Evolutionary conservation across 495 filamentous ascomycete genomes (phyloP), one percentile per base, ranked within the genome.

Genomic region (Pseudotulostoma volvatum): DNA sequence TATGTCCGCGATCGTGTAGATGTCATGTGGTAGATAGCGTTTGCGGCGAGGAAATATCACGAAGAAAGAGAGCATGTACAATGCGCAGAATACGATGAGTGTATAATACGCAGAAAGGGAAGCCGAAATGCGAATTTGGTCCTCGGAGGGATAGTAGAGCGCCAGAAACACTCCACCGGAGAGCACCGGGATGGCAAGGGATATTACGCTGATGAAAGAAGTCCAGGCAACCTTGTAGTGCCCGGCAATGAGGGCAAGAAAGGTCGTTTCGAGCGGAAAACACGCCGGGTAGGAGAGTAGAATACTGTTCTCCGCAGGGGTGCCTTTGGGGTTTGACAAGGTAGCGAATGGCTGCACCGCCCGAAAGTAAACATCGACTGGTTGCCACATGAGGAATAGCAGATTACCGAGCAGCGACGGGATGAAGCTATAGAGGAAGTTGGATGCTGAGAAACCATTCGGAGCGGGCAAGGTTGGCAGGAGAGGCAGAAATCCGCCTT

Each of bases 381-480:
- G 65, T 43, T 87, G 81, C 63, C 81, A 82, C 39, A 70, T 60
- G 33, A 93, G 77, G 57, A 82, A 86, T 17, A 86, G 55, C 18
- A 84, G 39, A 47, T 80, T 79, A 15, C 80, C 86, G 11, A 92
- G 64, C 1, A 85, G 41, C 1, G 77, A 74, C 0, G 86, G 86
- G 37, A 94, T 44, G 53, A 94, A 90, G 53, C 74, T 77, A 64
- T 83, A 93, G 36, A 92, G 58, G 62, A 94, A 93, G 56, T 92
- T 80, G 34, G 85, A 81, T 1, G 82, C 60, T 3, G 83, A 90
- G 52, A 87, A 94, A 23, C 78, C 83, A 23, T 60, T 62, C 0
- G 58, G 47, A 9, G 66, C 68, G 4, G 82, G 76, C 1, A 66
- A 61, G 0, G 80, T 72, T 3, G 62, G 59, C 1, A 93, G 56